A percentile compares a stretch with the other conserved stretches of the same genome.
Evolutionary conservation across 345 rosid genomes (phyloP).

Genomic region (Eucalyptus tenuipes): DNA sequence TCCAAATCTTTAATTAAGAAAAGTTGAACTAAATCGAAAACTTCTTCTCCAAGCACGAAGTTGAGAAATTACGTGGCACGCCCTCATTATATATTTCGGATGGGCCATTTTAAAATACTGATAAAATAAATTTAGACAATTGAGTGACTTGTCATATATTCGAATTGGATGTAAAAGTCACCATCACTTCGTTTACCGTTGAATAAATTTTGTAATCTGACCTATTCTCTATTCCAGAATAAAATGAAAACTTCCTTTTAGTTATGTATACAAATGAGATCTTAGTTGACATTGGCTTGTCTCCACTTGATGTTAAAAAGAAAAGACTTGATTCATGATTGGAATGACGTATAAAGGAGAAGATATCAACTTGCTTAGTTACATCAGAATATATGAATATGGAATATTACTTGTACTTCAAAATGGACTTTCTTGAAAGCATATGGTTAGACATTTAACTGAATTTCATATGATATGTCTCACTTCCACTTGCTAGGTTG

Average conservation of each 20-base stretch:
- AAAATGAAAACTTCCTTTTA: not conserved
- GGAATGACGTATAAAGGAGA: not conserved
- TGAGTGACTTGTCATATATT: not conserved
- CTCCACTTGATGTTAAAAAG: not conserved
- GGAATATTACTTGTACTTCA: not conserved
- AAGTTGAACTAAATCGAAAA: not conserved
- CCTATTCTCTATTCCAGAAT: not conserved
- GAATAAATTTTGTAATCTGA: not conserved
- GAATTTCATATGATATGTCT: not conserved
- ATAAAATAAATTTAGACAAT: not conserved
- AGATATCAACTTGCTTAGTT: not conserved
- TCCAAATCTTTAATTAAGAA: not conserved
- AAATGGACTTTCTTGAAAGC: not conserved
- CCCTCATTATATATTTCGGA: not conserved
- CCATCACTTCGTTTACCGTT: not conserved
- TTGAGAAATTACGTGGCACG: not conserved
- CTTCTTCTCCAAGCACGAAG: not conserved
- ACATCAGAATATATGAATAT: not conserved
- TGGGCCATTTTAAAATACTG: not conserved
- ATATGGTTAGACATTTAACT: not conserved
- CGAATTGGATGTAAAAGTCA: not conserved
- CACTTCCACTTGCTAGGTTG: not conserved
- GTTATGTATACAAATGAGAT: not conserved
- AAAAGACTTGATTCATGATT: not conserved
- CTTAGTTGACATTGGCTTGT: not conserved